phyloP scores from a whole-genome alignment of 805 yeast species.

The Grigorovia yakushimaensis region DNA sequence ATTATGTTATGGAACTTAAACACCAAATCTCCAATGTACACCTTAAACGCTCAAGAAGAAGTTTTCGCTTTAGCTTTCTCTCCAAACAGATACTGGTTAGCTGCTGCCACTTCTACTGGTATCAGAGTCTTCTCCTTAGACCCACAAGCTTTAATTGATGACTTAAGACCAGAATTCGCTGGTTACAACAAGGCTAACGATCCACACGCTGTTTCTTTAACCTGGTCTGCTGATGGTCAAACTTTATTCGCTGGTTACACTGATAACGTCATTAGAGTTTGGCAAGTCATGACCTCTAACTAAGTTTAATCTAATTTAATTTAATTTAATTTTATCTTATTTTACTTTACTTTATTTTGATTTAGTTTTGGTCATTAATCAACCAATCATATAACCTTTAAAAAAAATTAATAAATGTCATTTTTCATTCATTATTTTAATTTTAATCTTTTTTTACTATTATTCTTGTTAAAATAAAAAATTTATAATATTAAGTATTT shows the following conservation, averaged over 20 bases:
- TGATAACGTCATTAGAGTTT: slow-evolving; percentile 98
- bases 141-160: slow-evolving; percentile 88
- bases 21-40: slow-evolving; percentile 78
- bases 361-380: not conserved
- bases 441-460: not conserved
- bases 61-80: slow-evolving; percentile 98
- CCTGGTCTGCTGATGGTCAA: slow-evolving; percentile 99
- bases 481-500: not conserved
- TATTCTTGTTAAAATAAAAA: slow-evolving; percentile 3
- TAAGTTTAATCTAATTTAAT: slow-evolving; percentile 11
- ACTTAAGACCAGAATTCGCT: slow-evolving; percentile 96
- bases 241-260: slow-evolving; percentile 99
- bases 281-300: slow-evolving; percentile 94
- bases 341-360: slow-evolving; percentile 1
- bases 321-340: not conserved
- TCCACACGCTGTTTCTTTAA: slow-evolving; percentile 95
- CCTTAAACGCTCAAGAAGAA: slow-evolving; percentile 91
- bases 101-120: slow-evolving; percentile 97
- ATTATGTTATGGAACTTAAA: slow-evolving; percentile 97
- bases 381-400: not conserved
- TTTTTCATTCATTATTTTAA: not conserved
- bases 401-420: not conserved
- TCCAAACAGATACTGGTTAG: slow-evolving; percentile 99
- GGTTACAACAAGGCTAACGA: slow-evolving; percentile 82
- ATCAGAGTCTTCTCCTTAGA: slow-evolving; percentile 97